Evolutionary conservation across 23 red algal genomes (phyloP), one percentile per base, ranked within the genome.

Genomic region (Chondrus crispus): DNA sequence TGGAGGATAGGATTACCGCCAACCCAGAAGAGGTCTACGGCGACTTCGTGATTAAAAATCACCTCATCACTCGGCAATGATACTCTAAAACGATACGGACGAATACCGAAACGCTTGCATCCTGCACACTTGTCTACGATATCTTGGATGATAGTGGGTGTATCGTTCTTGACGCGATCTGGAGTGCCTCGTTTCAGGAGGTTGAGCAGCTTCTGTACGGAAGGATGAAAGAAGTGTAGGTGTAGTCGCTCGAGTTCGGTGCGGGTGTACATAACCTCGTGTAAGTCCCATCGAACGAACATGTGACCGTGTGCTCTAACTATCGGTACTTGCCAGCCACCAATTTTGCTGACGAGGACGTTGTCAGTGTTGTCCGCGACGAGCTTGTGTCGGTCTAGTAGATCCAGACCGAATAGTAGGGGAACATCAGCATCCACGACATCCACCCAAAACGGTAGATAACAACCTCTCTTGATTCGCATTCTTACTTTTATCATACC

Each of bases 11-110:
- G 82, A n/a, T 86, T 26, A 45, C 1, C 60, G 60, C 70, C 58
- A 36, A 70, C 22, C 82, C 82, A 86, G 41, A 86, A 29, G 28
- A 86, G 82, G 2, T 86, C 82, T 20, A 86, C n/a, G 11, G 58
- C 58, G 29, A 86, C 35, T n/a, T 70, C 10, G 28, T 51, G 58
- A 1, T 86, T 86, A 42, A 86, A 86, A 19, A 70, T 24, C 10
- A 1, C 28, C 24, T 82, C 47, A 29, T 40, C 32, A 12, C 26
- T 19, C 33, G 82, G 82, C 9, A 86, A 5, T 13, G 82, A 19
- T 12, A 86, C 40, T 43, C 47, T 72, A 44, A 86, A 70, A 29
- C 35, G n/a, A 68, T 28, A 58, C 7, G 52, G 78, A 8, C 32
- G 24, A 9, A 10, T 37, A 29, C 46, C 32, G 48, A 68, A 62